These are phyloP conservation scores for Trametes pubescens DNA, from an alignment of 1,284 basidiomycete species.

Conservation along the genomic window DNA sequence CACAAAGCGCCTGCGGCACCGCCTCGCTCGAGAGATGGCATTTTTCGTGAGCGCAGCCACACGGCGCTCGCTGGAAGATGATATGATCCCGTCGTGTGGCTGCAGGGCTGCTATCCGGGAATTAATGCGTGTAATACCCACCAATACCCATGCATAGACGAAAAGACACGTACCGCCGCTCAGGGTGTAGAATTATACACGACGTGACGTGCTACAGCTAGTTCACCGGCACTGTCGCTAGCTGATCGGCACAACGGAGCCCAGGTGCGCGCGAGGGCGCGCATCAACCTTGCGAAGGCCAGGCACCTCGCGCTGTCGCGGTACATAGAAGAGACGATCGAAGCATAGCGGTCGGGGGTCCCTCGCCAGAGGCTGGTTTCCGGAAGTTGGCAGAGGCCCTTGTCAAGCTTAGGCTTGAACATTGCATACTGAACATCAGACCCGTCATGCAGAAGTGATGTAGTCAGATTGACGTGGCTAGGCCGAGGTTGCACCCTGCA, in stretches of 20 bases:
- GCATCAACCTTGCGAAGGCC: constrained; percentile 13
- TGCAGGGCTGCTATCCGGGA: background rate
- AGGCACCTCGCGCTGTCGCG: background rate
- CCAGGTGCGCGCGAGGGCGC: background rate
- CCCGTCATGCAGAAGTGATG: background rate
- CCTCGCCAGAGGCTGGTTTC: background rate
- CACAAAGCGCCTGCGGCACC: background rate
- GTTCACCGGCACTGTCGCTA: background rate
- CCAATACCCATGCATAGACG: background rate
- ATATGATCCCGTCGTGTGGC: background rate
- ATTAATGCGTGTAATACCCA: background rate
- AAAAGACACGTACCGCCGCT: background rate
- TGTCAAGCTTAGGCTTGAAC: background rate
- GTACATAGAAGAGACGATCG: background rate
- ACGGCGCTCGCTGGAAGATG: background rate
- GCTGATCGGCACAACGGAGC: background rate
- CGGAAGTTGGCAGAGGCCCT: too few relatives aligned
- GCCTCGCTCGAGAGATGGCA: background rate
- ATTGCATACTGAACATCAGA: background rate
- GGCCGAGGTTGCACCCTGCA: background rate
- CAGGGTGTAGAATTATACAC: background rate
- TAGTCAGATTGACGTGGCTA: constrained; percentile 7
- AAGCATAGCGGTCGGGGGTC: background rate
- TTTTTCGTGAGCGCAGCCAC: background rate
- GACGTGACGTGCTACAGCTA: background rate